Evolutionary conservation across 148 eudicot genomes (phyloP), one percentile per base, ranked within the genome.

Genomic region (Vaccinium darrowii): DNA sequence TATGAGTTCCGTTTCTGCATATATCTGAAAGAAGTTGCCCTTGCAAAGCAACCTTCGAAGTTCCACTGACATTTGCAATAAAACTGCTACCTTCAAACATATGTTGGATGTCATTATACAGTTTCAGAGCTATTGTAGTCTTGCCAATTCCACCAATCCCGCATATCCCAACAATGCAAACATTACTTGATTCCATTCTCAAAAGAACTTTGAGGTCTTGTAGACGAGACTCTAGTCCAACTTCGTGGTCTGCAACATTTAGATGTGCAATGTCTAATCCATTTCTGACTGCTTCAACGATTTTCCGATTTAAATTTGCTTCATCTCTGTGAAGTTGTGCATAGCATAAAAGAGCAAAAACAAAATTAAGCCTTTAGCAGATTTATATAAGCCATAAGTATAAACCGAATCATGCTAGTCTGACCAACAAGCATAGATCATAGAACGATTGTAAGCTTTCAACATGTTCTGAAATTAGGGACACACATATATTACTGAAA

Each of bases 111-210:
- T 2, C 30, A 27, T 81, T 62, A 81, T 39, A 81, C 8, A 14
- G 16, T 5, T 23, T 53, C 47, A 19, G 63, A 25, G 73, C 83
- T 62, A 62, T 62, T 39, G 83, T 43, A 4, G 83, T 81, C 39
- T 81, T 81, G 4, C 83, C 83, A 25, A 81, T 58, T 21, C 83
- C 71, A 36, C 83, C 27, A 33, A 81, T 57, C n/a, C 73, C 83
- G 27, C 52, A 47, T 39, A 81, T 67, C n/a, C 36, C 83, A 65
- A 81, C 57, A 65, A 81, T 69, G 36, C 30, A 36, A 65, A 65
- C 83, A n/a, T 81, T 16, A 43, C 23, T 3, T 14, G 54, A 65
- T 25, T 47, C 83, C 50, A 65, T 58, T 11, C 8, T 39, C 47
- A 81, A 43, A 14, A 3, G 2, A 6, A 4, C 12, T 1, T 7